phyloP scores from a whole-genome alignment of 1,284 basidiomycete species.

The Naganishia albida region DNA sequence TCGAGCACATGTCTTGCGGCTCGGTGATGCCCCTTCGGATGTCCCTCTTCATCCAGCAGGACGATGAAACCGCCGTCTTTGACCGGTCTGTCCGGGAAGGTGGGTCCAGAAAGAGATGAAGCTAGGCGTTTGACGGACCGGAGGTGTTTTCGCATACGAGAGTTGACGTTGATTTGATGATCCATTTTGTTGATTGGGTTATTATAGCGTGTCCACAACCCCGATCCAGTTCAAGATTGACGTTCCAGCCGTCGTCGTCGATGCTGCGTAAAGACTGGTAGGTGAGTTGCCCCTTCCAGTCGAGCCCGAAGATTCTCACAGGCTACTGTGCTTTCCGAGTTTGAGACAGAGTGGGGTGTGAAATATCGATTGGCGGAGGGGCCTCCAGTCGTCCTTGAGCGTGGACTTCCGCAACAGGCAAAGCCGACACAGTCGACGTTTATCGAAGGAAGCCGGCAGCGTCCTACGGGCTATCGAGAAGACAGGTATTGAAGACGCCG shows the following conservation, averaged over 20 bases:
- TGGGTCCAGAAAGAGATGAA: background rate
- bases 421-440: too few species aligned
- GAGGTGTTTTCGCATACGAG: constrained; percentile 16
- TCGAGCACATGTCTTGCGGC: constrained; percentile 11
- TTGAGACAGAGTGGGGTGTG: too few species aligned
- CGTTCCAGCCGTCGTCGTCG: constrained; percentile 5
- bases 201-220: background rate
- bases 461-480: too few species aligned
- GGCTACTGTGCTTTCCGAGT: too few species aligned
- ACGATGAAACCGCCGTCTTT: constrained; percentile 1
- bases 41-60: background rate
- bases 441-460: too few species aligned
- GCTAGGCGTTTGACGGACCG: constrained; percentile 10
- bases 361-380: too few species aligned
- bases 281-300: too few species aligned
- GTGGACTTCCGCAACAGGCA: too few species aligned
- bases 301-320: too few species aligned
- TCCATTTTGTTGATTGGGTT: background rate
- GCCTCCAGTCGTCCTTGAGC: too few species aligned
- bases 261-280: too few species aligned
- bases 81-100: background rate
- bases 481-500: too few species aligned
- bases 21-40: background rate
- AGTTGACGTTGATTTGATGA: constrained; percentile 4
- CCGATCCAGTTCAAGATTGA: background rate